phyloP scores from a whole-genome alignment of 192 early-diverging fungal genomes.

The Chytriomyces confervae region DNA sequence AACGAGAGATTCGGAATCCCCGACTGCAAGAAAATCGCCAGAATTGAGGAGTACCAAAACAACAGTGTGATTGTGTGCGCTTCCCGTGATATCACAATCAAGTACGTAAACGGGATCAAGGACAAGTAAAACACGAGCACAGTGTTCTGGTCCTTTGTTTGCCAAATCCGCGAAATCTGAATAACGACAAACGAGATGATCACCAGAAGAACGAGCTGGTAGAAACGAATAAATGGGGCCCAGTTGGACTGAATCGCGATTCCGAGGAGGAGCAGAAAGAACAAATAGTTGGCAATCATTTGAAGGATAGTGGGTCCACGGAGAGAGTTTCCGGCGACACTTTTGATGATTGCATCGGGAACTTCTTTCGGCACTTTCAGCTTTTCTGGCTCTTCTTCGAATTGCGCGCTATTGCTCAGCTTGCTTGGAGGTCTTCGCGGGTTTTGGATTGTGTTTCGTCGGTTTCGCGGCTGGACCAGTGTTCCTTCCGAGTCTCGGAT shows the following conservation, averaged over 20 bases:
- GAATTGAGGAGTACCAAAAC: constrained; percentile 51
- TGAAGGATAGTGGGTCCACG: constrained; percentile 45
- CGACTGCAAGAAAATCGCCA: constrained; percentile 50
- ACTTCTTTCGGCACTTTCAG: not conserved
- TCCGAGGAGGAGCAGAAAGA: constrained; percentile 38
- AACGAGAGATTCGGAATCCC: constrained; percentile 38
- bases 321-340: constrained; percentile 33
- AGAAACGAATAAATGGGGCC: constrained; percentile 47
- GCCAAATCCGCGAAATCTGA: constrained; percentile 39
- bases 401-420: not conserved
- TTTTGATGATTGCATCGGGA: not conserved
- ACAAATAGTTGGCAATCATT: constrained; percentile 47
- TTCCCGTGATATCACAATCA: constrained; percentile 50
- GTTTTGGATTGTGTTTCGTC: too few species aligned
- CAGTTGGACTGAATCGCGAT: constrained; percentile 39
- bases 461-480: too few species aligned
- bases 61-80: constrained; percentile 47
- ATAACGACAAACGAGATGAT: constrained; percentile 22
- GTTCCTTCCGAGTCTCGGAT: too few species aligned
- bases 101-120: constrained; percentile 38
- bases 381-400: not conserved
- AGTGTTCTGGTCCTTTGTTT: constrained; percentile 27
- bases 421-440: not conserved
- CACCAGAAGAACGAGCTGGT: constrained; percentile 40
- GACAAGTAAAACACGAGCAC: constrained; percentile 47